phyloP scores from a whole-genome alignment of 2,329 filamentous ascomycete species.

The Diaporthe amygdali region DNA sequence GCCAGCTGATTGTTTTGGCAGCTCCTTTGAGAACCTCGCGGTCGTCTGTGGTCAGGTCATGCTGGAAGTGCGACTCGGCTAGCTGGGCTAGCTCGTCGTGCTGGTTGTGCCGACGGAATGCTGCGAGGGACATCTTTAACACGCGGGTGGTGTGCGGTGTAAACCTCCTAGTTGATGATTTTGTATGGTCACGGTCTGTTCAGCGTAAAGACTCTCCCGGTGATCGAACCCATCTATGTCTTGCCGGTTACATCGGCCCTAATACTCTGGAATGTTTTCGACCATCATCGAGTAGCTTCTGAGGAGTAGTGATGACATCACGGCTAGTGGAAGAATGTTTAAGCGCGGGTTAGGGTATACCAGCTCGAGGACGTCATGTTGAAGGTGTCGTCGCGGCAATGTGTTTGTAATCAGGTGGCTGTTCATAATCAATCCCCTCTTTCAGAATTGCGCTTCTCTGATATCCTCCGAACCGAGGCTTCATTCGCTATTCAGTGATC shows the following conservation, averaged over 20 bases:
- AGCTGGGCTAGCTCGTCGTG: conserved; percentile 57
- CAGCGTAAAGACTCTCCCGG: neutral
- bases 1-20: conserved; percentile 57
- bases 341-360: conserved; percentile 2
- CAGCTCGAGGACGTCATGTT: neutral
- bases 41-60: conserved; percentile 59
- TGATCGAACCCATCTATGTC: too few species aligned
- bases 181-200: neutral
- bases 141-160: neutral
- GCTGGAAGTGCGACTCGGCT: conserved; percentile 62
- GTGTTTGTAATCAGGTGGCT: neutral
- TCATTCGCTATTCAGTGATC: neutral
- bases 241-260: neutral
- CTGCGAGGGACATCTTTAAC: conserved; percentile 33
- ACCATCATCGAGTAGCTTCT: neutral
- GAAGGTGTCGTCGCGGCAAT: neutral
- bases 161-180: too few species aligned
- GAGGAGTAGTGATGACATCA: neutral
- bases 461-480: accelerated
- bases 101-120: conserved; percentile 39
- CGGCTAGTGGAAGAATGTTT: neutral
- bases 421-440: neutral
- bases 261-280: neutral
- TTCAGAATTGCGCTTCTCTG: too few species aligned
- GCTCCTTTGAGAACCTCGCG: conserved; percentile 62